These are phyloP conservation scores for Candida stauntonica DNA, from an alignment of 805 yeast species.

Conservation along the genomic window DNA sequence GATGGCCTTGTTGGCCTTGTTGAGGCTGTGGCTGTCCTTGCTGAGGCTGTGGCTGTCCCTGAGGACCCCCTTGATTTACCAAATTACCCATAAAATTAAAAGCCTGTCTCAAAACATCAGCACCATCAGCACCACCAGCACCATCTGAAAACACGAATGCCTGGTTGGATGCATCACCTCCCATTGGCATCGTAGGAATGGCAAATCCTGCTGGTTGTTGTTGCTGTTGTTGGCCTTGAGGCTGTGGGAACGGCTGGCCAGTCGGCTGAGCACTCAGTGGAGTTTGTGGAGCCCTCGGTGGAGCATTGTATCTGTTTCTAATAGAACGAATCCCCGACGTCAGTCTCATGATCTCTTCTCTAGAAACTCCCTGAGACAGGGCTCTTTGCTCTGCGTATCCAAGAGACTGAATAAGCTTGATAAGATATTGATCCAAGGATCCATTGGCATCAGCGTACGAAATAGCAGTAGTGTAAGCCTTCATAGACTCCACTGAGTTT, in stretches of 20 bases:
- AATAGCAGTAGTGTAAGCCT: conserved; percentile 34
- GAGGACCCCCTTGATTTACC: background rate
- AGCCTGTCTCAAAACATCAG: conserved; percentile 11
- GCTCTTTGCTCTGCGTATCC: conserved; percentile 19
- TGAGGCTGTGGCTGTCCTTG: background rate
- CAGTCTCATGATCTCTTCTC: conserved; percentile 9
- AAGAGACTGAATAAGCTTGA: conserved; percentile 16
- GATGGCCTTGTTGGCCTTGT: too few species aligned
- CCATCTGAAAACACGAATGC: conserved; percentile 7
- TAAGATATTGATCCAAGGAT: conserved; percentile 12
- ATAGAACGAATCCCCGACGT: conserved; percentile 6
- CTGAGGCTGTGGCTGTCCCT: background rate
- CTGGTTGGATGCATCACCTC: conserved; percentile 4
- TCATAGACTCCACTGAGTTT: conserved; percentile 32
- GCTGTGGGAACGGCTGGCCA: background rate
- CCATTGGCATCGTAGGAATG: background rate
- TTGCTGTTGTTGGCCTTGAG: conserved; percentile 1
- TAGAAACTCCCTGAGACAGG: conserved; percentile 12
- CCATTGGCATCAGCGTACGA: conserved; percentile 16
- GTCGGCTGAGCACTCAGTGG: background rate
- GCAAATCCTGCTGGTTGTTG: background rate
- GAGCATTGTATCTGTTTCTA: conserved; percentile 3
- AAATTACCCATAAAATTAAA: conserved; percentile 9
- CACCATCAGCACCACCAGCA: conserved; percentile 6
- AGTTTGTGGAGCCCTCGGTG: background rate